Base-by-base conservation (phyloP, 2,329 filamentous ascomycete species). In the Pleomassaria siparia region DNA sequence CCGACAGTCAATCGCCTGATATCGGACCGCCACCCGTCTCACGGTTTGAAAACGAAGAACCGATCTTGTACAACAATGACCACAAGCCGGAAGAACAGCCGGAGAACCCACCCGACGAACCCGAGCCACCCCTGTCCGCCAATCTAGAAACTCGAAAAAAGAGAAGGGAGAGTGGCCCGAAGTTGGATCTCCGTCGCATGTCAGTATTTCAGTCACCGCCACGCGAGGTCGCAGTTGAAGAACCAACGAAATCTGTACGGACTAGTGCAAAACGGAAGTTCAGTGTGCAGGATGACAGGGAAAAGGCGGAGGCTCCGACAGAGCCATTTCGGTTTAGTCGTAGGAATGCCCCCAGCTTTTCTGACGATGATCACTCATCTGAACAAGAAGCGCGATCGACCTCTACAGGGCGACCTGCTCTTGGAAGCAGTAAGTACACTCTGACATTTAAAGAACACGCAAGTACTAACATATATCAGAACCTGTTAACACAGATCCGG, bases 1-100 rank as follows among this genome's bases (percentile, higher is more conserved):
- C 73, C 4, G 72, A 72, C 26, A 76, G 76, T 36, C 81, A 86
- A 32, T 88, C 86, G 2, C 85, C 86, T 5, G 85, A 89, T 47
- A 77, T 90, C 36, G 86, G 86, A 8, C 76, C 79, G 1, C 79
- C 79, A 22, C 79, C 80, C 1, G 67, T 80, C 9, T 77, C 76
- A 6, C 76, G 76, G 47, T 80, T 81, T 49, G 76, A 79, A 21
- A 72, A 70, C 22, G 72, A 74, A 35, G 76, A 78, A 30, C 71
- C 75, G 1, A 74, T 77, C 51, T 72, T 72, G 29, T 77, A 75
- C 52, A 66, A 77, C 46, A 55, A 67, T 22, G 58, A 48, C 25
- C 59, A 59, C n/a, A 40, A 50, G 12, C 35, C 47, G 18, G 55
- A 63, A 32, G 63, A 62, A 10, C 55, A 52, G 2, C 56, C 52